Conservation (phyloP, 2,329 filamentous ascomycete species). For the Fusarium sp. region DNA sequence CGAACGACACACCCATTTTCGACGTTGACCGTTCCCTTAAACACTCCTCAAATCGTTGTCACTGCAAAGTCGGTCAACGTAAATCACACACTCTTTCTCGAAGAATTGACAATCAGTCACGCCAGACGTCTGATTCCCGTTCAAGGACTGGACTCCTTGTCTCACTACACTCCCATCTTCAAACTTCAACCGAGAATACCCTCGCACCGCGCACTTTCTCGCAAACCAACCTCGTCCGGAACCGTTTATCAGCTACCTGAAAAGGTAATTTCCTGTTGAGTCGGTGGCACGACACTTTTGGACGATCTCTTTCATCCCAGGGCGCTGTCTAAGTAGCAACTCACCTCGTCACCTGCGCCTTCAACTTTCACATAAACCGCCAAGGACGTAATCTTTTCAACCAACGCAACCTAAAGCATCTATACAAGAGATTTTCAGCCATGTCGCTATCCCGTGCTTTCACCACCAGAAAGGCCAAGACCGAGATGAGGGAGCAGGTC, state of each 20-base stretch:
- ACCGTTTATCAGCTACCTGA: conserved; percentile 22
- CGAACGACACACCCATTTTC: conserved; percentile 36
- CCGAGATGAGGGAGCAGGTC: conserved; percentile 54
- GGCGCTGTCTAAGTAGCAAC: conserved; percentile 13
- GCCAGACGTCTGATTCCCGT: conserved; percentile 26
- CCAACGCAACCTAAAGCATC: conserved; percentile 12
- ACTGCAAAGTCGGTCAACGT: conserved; percentile 27
- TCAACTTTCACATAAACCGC: conserved; percentile 15
- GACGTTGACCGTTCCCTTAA: conserved; percentile 46
- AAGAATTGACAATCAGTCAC: conserved; percentile 28
- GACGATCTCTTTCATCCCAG: conserved; percentile 8
- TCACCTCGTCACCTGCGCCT: conserved; percentile 2
- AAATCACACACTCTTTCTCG: conserved; percentile 34
- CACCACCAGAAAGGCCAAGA: conserved; percentile 72
- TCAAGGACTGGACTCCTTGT: conserved; percentile 45
- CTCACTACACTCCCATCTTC: conserved; percentile 26
- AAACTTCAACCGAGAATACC: conserved; percentile 14
- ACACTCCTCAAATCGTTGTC: conserved; percentile 23
- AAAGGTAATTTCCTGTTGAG: conserved; percentile 26
- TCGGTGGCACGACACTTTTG: conserved; percentile 34
- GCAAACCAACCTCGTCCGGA: conserved; percentile 26
- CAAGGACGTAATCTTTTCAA: conserved; percentile 6
- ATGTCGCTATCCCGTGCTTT: conserved; percentile 74
- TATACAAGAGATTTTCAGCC: conserved; percentile 28
- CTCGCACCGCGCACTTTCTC: conserved; percentile 17